Evolutionary conservation across 768 basidiomycete species (phyloP).

Genomic region (Mycena polygramma): DNA sequence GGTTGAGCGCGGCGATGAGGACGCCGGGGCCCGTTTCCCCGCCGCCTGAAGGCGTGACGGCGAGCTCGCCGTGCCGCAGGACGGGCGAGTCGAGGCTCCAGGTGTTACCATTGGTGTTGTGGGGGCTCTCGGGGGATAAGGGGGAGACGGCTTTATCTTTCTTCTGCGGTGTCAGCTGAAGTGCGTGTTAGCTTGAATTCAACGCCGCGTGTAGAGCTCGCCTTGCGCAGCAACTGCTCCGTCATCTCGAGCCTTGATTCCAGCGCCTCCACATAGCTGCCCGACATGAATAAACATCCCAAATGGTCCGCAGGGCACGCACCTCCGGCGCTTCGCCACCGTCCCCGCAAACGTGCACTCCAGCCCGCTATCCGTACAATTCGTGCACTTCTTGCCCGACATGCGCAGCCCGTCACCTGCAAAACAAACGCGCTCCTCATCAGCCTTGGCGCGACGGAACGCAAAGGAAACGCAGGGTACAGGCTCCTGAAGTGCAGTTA

Average conservation of each 20-base stretch:
- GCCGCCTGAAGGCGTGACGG: background rate
- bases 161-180: background rate
- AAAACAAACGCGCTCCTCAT: background rate
- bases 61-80: background rate
- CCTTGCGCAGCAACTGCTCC: constrained; percentile 13
- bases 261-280: constrained; percentile 8
- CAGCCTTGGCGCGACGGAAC: background rate
- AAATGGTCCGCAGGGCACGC: background rate
- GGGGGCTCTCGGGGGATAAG: background rate
- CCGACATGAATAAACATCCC: background rate
- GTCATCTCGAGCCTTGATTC: constrained; percentile 6
- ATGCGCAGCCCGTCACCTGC: constrained; percentile 13
- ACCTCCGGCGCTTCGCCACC: background rate
- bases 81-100: constrained; percentile 6
- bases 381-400: constrained; percentile 16
- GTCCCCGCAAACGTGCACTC: constrained; percentile 6
- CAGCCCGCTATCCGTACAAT: background rate
- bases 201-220: background rate
- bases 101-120: background rate
- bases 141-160: no score
- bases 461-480: background rate
- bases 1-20: background rate
- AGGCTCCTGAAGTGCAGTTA: background rate
- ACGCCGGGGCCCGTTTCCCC: background rate
- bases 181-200: background rate